Evolutionary conservation across 306 rosid species (phyloP).

Genomic region (Purshia tridentata): DNA sequence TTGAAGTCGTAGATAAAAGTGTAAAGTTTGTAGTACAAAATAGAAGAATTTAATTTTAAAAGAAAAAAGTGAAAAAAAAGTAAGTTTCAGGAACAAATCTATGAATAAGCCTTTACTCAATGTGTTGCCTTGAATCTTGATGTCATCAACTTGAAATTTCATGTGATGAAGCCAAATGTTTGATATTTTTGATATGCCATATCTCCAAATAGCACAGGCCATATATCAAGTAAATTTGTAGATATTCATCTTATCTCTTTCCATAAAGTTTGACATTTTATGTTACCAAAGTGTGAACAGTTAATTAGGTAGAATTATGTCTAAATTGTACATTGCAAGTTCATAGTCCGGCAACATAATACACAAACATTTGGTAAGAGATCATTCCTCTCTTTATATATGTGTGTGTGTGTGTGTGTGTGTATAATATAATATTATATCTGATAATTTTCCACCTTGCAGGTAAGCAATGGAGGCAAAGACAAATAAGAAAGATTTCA

Average conservation of each 20-base stretch:
- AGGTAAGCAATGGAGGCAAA: conserved; percentile 70
- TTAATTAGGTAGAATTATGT: too few relatives aligned
- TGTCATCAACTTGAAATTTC: background rate
- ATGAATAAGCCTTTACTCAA: too few relatives aligned
- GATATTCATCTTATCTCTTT: background rate
- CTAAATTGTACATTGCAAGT: too few relatives aligned
- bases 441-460: conserved; percentile 25
- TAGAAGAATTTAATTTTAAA: too few relatives aligned
- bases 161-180: background rate
- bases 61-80: too few relatives aligned
- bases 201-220: background rate
- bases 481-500: conserved; percentile 58
- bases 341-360: too few relatives aligned
- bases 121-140: background rate
- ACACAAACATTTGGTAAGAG: too few relatives aligned
- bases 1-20: too few relatives aligned
- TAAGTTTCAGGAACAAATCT: too few relatives aligned
- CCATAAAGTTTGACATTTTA: background rate
- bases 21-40: too few relatives aligned
- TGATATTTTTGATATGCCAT: background rate
- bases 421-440: too few relatives aligned
- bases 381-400: background rate
- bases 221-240: background rate
- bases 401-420: too few relatives aligned
- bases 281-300: background rate